Base-by-base conservation (phyloP, 148 eudicot species). In the Rhododendron griersonianum region DNA sequence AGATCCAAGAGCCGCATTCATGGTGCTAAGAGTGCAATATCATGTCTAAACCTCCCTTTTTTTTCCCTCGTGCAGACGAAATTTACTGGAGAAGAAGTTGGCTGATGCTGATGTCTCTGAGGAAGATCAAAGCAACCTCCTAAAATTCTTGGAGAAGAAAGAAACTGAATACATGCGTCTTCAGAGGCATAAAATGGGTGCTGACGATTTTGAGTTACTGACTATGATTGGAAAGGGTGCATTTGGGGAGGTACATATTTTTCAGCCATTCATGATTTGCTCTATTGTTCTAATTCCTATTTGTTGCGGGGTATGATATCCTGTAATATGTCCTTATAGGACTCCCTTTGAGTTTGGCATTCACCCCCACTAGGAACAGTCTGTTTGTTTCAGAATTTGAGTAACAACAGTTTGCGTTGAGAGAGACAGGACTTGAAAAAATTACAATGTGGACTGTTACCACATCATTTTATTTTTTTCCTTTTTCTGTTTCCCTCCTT, bases 141-240 rank as follows among this genome's bases (percentile, higher is more conserved):
- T 92, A 30, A 95, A 96, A 82, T 90, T 92, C 83, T 81, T 95
- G 84, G 98, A 94, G 91, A 95, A 94, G 81, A 96, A 96, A 84
- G 99, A 96, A 88, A 93, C 95, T 74, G 99, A 96, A 83, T 95
- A 90, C 87, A 96, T 96, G 98, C 95, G 99, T 78, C 88, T 92
- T 77, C 98, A 95, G 91, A 96, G 98, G 93, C 99, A 94, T 88
- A 96, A 96, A 92, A 96, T 96, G 97, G 99, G 99, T 39, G 91
- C 98, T 57, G 98, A 95, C 87, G 99, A 96, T 92, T 96, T 96
- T 92, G 99, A 96, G 88, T 96, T 95, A 9, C 87, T 96, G 87
- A 96, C 99, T 73, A 95, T 96, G 96, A 96, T 96, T 81, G 99
- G 99, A 79, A 96, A 96, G 94, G 99, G 99, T 90, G 99, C 99